These are phyloP conservation scores for Erythrobasidium yunnanense DNA, from an alignment of 768 basidiomycete genomes.

Conservation along the genomic window DNA sequence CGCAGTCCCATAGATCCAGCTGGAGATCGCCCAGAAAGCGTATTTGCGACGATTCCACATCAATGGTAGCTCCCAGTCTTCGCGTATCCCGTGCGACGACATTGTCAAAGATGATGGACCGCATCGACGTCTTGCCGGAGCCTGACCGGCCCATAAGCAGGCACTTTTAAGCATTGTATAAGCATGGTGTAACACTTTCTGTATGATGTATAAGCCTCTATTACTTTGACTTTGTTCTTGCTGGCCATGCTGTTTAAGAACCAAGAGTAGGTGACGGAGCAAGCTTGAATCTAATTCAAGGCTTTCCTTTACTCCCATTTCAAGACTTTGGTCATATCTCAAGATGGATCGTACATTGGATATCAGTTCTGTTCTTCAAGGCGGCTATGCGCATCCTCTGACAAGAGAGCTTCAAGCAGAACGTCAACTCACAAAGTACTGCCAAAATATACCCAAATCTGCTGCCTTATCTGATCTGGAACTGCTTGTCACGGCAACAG, in stretches of 20 bases:
- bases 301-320: too few relatives aligned
- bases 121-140: constrained; percentile 75
- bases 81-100: constrained; percentile 84
- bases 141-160: constrained; percentile 91
- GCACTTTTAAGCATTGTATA: constrained; percentile 55
- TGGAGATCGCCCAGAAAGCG: constrained; percentile 92
- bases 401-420: constrained; percentile 77
- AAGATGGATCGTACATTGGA: too few relatives aligned
- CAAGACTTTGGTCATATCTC: too few relatives aligned
- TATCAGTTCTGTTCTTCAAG: constrained; percentile 45
- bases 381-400: constrained; percentile 85
- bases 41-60: constrained; percentile 94
- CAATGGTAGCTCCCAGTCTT: constrained; percentile 88
- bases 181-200: too few relatives aligned
- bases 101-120: constrained; percentile 95
- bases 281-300: too few relatives aligned
- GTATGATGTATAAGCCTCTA: too few relatives aligned
- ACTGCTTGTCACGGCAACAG: constrained; percentile 36
- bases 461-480: neutral
- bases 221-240: too few relatives aligned
- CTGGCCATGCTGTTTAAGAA: too few relatives aligned
- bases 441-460: neutral
- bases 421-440: constrained; percentile 60
- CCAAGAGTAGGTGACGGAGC: too few relatives aligned
- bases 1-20: constrained; percentile 96